These are phyloP conservation scores for Salix udensis DNA, from an alignment of 345 rosid species.

Conservation along the genomic window DNA sequence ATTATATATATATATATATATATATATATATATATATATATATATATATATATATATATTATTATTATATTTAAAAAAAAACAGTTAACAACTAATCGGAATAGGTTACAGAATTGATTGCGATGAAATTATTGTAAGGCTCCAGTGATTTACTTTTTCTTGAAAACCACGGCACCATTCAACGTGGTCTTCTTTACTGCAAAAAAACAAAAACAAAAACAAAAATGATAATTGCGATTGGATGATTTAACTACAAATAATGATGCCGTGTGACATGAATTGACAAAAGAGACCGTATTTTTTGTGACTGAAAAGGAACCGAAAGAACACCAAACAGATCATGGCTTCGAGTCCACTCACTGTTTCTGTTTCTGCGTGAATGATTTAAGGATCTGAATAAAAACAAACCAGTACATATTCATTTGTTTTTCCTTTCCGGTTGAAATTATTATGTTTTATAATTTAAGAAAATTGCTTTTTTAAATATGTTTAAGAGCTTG, in stretches of 20 bases:
- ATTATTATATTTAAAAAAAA: no score
- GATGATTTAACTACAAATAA: background rate
- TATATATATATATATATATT: no score
- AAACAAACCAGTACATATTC: background rate
- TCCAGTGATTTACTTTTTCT: background rate
- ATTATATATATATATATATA: no score
- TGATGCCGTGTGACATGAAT: background rate
- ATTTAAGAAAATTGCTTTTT: no score
- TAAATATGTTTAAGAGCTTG: no score
- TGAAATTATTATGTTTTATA: no score
- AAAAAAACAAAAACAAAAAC: no score
- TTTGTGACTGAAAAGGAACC: slow-evolving; percentile 29
- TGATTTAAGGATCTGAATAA: background rate
- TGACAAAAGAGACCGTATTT: background rate
- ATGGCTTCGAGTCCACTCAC: slow-evolving; percentile 9
- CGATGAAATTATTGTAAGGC: background rate
- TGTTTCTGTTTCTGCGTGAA: background rate
- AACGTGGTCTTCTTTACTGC: background rate
- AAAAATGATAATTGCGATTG: background rate
- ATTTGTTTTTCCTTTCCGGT: no score
- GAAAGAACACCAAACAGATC: slow-evolving; percentile 34
- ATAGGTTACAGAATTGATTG: background rate
- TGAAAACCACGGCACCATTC: background rate
- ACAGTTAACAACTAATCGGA: no score
- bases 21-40: no score